Evolutionary conservation across 495 filamentous ascomycete species (phyloP), one percentile per base, ranked within the genome.

Genomic region (Clohesyomyces aquaticus): DNA sequence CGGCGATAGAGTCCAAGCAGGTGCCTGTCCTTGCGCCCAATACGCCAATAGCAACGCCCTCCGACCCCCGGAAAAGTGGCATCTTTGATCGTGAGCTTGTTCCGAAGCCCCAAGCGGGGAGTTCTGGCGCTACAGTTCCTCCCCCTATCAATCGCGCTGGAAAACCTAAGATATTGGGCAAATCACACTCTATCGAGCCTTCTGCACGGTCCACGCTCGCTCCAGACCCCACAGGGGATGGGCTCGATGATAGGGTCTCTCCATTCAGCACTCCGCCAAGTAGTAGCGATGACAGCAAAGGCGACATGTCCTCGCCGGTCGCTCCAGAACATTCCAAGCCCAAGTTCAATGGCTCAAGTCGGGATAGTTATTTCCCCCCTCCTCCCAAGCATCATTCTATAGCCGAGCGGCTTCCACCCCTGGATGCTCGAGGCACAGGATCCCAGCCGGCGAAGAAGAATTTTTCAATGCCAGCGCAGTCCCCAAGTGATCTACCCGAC

Each of bases 191-290:
- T 18, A 50, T 55, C 14, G 67, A 69, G 41, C 22, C 62, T 18
- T 27, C n/a, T 22, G 19, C 43, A 11, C 50, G 58, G 46, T 21
- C 72, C 10, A 66, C 70, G 0, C 69, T 81, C 26, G 73, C 78
- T 26, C 80, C 80, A n/a, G 69, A 63, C 10, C 35, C 43, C 18
- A 23, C 47, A 11, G 53, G 26, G 6, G 57, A 66, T 29, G 32
- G 67, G 19, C 71, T 76, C 3, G 81, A 81, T 11, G 82, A 83
- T n/a, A 77, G 77, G 32, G 77, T 88, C 0, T 97, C 94, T 4
- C 93, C 94, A 0, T 97, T 98, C 70, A 93, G 80, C 73, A 96
- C 92, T 28, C 93, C 93, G 11, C 92, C 93, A 14, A 87, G 85
- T 57, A 95, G 89, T 66, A 95, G 88, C 66, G 84, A 85, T 14